phyloP scores from a whole-genome alignment of 768 basidiomycete species.

The Collybiopsis luxurians region DNA sequence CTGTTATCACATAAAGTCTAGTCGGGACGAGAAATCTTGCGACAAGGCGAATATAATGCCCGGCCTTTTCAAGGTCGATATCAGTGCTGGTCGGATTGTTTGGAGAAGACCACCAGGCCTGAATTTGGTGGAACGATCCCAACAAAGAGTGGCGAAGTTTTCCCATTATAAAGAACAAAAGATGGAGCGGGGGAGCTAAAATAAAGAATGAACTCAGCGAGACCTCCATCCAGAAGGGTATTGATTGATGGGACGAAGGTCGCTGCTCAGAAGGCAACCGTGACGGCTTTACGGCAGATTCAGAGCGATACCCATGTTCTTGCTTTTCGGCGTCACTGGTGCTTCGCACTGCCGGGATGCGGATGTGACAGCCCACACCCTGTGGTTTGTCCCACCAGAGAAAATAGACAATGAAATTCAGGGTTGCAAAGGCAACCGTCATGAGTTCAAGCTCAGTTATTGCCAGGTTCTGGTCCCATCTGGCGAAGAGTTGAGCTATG shows the following conservation, averaged over 20 bases:
- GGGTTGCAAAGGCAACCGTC: not conserved
- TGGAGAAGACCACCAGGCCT: too few species aligned
- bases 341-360: not conserved
- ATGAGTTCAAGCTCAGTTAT: not conserved
- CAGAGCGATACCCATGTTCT: not conserved
- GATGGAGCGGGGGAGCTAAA: too few species aligned
- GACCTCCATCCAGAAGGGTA: too few species aligned
- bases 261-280: too few species aligned
- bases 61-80: too few species aligned
- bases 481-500: not conserved
- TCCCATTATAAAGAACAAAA: too few species aligned
- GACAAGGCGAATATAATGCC: not conserved
- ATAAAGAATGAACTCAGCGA: too few species aligned
- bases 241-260: too few species aligned
- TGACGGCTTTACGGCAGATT: not conserved
- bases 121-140: too few species aligned
- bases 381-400: not conserved
- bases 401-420: not conserved
- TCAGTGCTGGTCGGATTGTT: too few species aligned
- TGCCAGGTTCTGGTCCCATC: not conserved
- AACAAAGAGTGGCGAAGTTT: too few species aligned
- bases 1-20: not conserved
- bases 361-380: not conserved
- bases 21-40: not conserved
- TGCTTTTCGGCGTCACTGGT: not conserved